Base-by-base conservation (phyloP, 345 rosid species). In the Rhodomyrtus tomentosa region DNA sequence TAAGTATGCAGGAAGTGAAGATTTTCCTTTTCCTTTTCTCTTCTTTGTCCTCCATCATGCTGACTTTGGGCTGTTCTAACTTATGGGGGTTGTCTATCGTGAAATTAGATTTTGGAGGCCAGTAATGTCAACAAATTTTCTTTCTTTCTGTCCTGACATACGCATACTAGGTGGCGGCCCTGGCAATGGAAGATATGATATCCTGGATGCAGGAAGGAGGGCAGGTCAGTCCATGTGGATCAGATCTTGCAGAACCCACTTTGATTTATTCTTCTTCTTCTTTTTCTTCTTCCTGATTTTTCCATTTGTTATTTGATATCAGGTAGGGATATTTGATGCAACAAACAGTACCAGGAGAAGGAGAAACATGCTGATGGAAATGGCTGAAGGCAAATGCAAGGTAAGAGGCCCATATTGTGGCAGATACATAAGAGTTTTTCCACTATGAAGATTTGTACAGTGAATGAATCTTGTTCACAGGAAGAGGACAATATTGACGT, bases 381-480 rank as follows among this genome's bases (percentile, higher is more conserved):
- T 98, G 98, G 99, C 99, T 85, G 99, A 95, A 91, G 99, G 99
- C 85, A 98, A 92, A 56, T 98, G 99, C 93, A 98, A 98, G 99
- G 99, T 96, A 94, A 25, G 14, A 11, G 84, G 82, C 81, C 68
- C 50, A 68, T 84, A 45, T 5, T 18, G 25, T 42, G 25, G 82
- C 83, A 18, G 45, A 55, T 42, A 50, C 50, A 50, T 74, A 27
- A 38, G 16, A 82, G 40, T 25, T 40, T 81, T 27, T 82, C 73
- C 72, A 82, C 82, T 15, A 50, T 50, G 82, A 27, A 36, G 8
- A 68, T 50, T 81, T 81, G 55, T 81, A 50, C 40, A 49, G 53
- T 32, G 50, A 50, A 22, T 81, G 82, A 50, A 27, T 53, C 24
- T 50, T 11, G 12, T 36, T 81, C 42, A 18, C 45, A 5, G 6